These are phyloP conservation scores for Thelephora terrestris DNA, from an alignment of 1,284 basidiomycete genomes.

Conservation along the genomic window DNA sequence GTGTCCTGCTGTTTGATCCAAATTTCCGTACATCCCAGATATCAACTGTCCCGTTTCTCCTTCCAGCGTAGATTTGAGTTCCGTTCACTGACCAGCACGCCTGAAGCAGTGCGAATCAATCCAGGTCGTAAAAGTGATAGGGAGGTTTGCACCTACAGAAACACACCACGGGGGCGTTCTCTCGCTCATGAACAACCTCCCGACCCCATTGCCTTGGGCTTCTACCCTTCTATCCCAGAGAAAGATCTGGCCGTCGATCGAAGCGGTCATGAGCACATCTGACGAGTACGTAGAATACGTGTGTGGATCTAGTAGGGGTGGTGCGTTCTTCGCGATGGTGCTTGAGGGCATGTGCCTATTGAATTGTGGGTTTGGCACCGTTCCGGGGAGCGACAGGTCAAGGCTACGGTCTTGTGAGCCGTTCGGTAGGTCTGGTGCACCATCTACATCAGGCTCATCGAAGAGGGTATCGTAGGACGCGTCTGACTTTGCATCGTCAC, in stretches of 20 bases:
- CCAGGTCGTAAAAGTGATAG: not conserved
- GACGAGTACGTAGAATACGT: conserved; percentile 62
- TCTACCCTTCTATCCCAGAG: conserved; percentile 82
- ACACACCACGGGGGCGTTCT: conserved; percentile 95
- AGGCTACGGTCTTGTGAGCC: not conserved
- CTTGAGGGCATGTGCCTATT: conserved; percentile 5
- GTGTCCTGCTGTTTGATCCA: conserved; percentile 52
- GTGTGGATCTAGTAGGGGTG: conserved; percentile 54
- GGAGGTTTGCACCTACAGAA: conserved; percentile 46
- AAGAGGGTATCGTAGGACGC: conserved; percentile 74
- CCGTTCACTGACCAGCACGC: conserved; percentile 94
- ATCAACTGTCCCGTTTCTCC: conserved; percentile 86
- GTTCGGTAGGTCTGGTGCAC: conserved; percentile 23
- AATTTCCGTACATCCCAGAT: conserved; percentile 86
- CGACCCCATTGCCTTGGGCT: conserved; percentile 59
- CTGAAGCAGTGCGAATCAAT: conserved; percentile 29
- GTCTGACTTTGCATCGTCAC: conserved; percentile 61
- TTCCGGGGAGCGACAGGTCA: conserved; percentile 4
- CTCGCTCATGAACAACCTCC: conserved; percentile 77
- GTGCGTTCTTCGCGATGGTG: conserved; percentile 45
- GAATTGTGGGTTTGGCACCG: conserved; percentile 12
- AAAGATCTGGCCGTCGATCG: conserved; percentile 88
- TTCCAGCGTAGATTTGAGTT: conserved; percentile 81
- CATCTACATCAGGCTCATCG: conserved; percentile 58
- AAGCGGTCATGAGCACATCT: conserved; percentile 82